Evolutionary conservation across 805 yeast genomes (phyloP), one percentile per base, ranked within the genome.

Genomic region (Pichia scutulata): DNA sequence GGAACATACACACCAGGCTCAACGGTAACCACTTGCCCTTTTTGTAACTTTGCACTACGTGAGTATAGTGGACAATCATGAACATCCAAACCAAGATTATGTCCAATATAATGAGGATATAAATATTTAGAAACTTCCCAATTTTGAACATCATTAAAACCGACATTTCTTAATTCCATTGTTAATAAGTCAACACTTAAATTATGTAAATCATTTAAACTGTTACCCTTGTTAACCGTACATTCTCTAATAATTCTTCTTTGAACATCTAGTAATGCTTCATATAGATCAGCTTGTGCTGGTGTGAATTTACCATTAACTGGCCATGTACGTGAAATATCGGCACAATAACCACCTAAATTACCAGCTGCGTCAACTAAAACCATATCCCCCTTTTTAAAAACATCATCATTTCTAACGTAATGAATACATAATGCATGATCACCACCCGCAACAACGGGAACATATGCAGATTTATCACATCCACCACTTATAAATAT

Each of bases 1-100:
- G 99, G 98, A 41, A 95, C 78, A 64, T 93, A 93, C 26, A 93
- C 75, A 25, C 99, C 99, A 0, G 99, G 99, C 65, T 95, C 99
- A 23, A 95, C 81, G 2, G 99, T 93, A 44, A 93, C 73, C 4
- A 92, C 97, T 63, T 89, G 95, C 22, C 90, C 90, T 21, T 72
- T 70, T 43, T 67, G 68, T 44, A 93, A 64, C 30, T 70, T 69
- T 22, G 74, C 72, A 49, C 70, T 71, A 55, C 89, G 74, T 3
- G 92, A 76, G 39, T 73, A 74, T 2, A 73, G 66, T 5, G 95
- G 95, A 37, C 81, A 73, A 62, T 88, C 96, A 67, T 88, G 96
- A 24, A 90, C 86, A 60, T 90, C 99, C 36, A 93, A 70, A 0
- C 99, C 99, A 39, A 93, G 71, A 61, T 93, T 89, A 66, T 93